These are phyloP conservation scores for Ustilago crameri DNA, from an alignment of 1,284 basidiomycete species.

Conservation along the genomic window DNA sequence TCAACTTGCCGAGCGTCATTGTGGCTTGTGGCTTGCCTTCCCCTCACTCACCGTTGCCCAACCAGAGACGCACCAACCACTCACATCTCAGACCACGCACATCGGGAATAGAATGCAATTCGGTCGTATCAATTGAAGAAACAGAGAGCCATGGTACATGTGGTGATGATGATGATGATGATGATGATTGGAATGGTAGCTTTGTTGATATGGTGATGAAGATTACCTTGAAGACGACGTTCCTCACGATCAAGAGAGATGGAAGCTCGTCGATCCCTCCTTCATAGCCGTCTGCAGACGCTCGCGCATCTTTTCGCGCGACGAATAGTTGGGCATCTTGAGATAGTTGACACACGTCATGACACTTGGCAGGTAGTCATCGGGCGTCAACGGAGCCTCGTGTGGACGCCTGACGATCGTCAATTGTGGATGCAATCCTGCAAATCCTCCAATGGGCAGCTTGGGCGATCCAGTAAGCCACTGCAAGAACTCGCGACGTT, in stretches of 20 bases:
- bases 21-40: too few relatives aligned
- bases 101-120: neutral
- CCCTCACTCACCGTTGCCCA: neutral
- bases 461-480: conserved; percentile 90
- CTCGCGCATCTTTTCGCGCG: conserved; percentile 58
- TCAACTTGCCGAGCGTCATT: too few relatives aligned
- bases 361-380: conserved; percentile 95
- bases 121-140: too few relatives aligned
- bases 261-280: conserved; percentile 65
- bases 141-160: too few relatives aligned
- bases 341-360: conserved; percentile 93
- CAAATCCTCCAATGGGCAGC: conserved; percentile 87
- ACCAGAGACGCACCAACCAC: neutral
- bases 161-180: neutral
- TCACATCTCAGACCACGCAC: neutral
- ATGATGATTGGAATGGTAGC: neutral
- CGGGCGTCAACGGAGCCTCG: conserved; percentile 79
- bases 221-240: neutral
- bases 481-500: conserved; percentile 88
- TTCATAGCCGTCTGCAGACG: conserved; percentile 62
- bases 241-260: conserved; percentile 53
- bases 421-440: conserved; percentile 89
- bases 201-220: conserved; percentile 9
- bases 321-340: conserved; percentile 65
- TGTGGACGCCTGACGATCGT: conserved; percentile 98